These are phyloP conservation scores for Rostrohypoxylon terebratum DNA, from an alignment of 495 filamentous ascomycete species.

Conservation along the genomic window DNA sequence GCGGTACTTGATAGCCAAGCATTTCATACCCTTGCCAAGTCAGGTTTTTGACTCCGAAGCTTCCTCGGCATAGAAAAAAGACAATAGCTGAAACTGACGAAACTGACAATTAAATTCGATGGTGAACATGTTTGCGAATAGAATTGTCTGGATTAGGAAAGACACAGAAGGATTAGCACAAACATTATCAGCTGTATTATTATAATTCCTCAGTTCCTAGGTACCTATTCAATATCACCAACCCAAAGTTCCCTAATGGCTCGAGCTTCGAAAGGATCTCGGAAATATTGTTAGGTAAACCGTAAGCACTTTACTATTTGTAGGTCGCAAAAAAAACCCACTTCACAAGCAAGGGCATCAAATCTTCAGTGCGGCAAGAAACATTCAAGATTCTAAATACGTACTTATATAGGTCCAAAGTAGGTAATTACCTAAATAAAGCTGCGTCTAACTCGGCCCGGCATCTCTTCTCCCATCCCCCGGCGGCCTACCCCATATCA, in stretches of 20 bases:
- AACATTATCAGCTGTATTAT: background rate
- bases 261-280: slow-evolving; percentile 17
- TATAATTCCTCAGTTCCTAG: too few relatives aligned
- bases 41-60: slow-evolving; percentile 17
- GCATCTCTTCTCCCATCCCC: slow-evolving; percentile 11
- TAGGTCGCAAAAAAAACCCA: slow-evolving; percentile 9
- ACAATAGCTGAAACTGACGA: slow-evolving; percentile 17
- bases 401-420: too few relatives aligned
- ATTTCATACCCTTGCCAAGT: slow-evolving; percentile 10
- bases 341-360: background rate
- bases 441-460: slow-evolving; percentile 8
- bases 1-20: slow-evolving; percentile 25
- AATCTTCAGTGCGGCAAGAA: slow-evolving; percentile 3
- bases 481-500: background rate
- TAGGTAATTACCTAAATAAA: slow-evolving; percentile 3
- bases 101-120: slow-evolving; percentile 9
- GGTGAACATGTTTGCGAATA: slow-evolving; percentile 4
- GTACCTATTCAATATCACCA: slow-evolving; percentile 12
- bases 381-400: slow-evolving; percentile 1
- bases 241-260: background rate
- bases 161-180: slow-evolving; percentile 15
- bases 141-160: slow-evolving; percentile 12
- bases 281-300: slow-evolving; percentile 17
- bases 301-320: slow-evolving; percentile 30
- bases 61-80: slow-evolving; percentile 17